Conservation (phyloP, 1,284 basidiomycete genomes). For the Neolentinus lepideus region DNA sequence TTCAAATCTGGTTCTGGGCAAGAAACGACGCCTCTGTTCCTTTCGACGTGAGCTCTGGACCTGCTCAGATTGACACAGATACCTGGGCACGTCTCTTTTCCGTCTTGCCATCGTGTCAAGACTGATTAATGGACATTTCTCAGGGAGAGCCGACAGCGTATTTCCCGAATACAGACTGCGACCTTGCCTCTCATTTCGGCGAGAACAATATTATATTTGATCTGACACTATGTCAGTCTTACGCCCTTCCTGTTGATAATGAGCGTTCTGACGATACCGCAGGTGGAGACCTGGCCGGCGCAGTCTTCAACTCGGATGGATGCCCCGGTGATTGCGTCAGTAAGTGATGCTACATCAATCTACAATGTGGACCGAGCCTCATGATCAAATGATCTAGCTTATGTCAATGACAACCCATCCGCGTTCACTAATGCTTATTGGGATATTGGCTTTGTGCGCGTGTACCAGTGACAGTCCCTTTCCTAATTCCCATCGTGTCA, state of each 20-base stretch:
- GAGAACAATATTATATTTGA: slow-evolving; percentile 20
- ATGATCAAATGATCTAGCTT: slow-evolving; percentile 17
- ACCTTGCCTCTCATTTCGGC: slow-evolving; percentile 13
- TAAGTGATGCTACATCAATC: not conserved
- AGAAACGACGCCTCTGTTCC: slow-evolving; percentile 23
- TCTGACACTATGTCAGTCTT: slow-evolving; percentile 8
- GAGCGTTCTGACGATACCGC: slow-evolving; percentile 12
- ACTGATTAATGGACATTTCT: not conserved
- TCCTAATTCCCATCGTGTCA: too few species aligned
- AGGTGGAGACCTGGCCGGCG: slow-evolving; percentile 9
- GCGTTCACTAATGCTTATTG: slow-evolving; percentile 43
- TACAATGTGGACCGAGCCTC: not conserved
- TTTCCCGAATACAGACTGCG: slow-evolving; percentile 20
- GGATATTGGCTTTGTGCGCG: slow-evolving; percentile 28
- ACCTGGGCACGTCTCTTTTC: slow-evolving; percentile 19
- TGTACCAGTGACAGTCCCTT: slow-evolving; percentile 20
- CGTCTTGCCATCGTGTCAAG: not conserved
- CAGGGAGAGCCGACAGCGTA: slow-evolving; percentile 17
- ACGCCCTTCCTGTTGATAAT: not conserved
- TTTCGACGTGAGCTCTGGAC: slow-evolving; percentile 19
- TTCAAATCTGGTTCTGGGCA: slow-evolving; percentile 36
- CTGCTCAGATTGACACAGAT: slow-evolving; percentile 18
- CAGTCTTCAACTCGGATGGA: slow-evolving; percentile 6
- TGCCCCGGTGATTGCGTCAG: slow-evolving; percentile 1
- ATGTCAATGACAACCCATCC: slow-evolving; percentile 35